Conservation (phyloP, 345 rosid genomes). For the Euphorbia tirucalli region DNA sequence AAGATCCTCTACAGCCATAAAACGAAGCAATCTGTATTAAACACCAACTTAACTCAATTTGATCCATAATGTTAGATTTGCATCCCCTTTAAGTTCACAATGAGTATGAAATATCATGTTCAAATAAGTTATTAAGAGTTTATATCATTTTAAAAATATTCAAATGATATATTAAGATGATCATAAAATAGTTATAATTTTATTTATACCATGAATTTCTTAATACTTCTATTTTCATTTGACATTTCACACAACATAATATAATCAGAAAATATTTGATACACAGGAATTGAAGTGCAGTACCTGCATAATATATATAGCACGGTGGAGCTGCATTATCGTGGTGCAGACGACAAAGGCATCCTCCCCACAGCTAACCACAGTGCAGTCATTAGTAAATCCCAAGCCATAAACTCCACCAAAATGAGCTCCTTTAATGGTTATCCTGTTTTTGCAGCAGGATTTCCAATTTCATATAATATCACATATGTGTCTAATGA, state of each 20-base stretch:
- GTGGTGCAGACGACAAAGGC: slow-evolving; percentile 67
- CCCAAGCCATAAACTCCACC: slow-evolving; percentile 88
- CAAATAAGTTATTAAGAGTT: background rate
- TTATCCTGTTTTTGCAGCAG: slow-evolving; percentile 61
- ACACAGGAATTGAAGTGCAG: too few relatives aligned
- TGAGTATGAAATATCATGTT: background rate
- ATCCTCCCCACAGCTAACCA: slow-evolving; percentile 87
- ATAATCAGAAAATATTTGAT: too few relatives aligned
- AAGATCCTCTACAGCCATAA: too few relatives aligned
- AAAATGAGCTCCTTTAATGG: slow-evolving; percentile 77
- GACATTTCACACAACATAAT: too few relatives aligned
- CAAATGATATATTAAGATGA: too few relatives aligned
- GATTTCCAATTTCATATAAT: slow-evolving; percentile 70
- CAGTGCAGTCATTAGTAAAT: slow-evolving; percentile 57
- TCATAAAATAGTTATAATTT: too few relatives aligned
- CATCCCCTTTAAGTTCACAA: background rate
- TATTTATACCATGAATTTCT: background rate
- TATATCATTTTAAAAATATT: too few relatives aligned
- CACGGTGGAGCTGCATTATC: too few relatives aligned
- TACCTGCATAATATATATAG: too few relatives aligned
- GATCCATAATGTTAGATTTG: too few relatives aligned
- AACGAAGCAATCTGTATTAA: too few relatives aligned
- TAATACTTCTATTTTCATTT: background rate
- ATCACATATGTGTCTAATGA: slow-evolving; percentile 78
- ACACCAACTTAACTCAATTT: background rate